These are phyloP conservation scores for Pyracantha coccinea DNA, from an alignment of 331 rosid genomes.

Conservation along the genomic window DNA sequence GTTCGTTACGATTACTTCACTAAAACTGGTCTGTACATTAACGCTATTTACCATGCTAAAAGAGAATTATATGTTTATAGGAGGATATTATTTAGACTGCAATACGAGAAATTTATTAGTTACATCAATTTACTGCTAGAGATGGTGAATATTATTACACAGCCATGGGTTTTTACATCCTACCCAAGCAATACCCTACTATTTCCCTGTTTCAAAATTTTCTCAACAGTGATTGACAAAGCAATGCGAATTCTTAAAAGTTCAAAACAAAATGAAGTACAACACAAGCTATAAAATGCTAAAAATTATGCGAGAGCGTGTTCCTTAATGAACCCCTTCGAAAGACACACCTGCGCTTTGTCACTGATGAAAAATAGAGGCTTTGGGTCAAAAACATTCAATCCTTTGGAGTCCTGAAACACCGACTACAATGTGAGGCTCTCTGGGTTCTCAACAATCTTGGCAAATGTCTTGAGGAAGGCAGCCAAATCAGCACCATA, in stretches of 20 bases:
- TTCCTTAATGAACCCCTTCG: constrained; percentile 1
- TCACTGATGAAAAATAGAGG: constrained; percentile 13
- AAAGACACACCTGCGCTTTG: background rate
- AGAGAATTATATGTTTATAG: background rate
- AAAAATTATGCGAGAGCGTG: constrained; percentile 6
- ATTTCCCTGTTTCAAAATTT: constrained; percentile 24
- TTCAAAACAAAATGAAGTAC: constrained; percentile 8
- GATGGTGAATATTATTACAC: background rate
- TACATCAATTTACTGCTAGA: background rate
- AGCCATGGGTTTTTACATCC: background rate
- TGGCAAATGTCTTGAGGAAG: constrained; percentile 76
- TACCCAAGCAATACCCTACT: constrained; percentile 1
- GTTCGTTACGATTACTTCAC: background rate
- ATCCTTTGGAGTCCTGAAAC: constrained; percentile 14
- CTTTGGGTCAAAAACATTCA: background rate
- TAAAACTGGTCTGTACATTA: background rate
- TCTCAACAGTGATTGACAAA: constrained; percentile 2
- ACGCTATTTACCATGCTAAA: background rate
- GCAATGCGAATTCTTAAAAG: constrained; percentile 8
- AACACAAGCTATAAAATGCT: constrained; percentile 11
- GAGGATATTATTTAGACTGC: background rate
- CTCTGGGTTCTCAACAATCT: constrained; percentile 76
- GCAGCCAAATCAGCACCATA: constrained; percentile 96
- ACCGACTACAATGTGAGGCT: constrained; percentile 67
- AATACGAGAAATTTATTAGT: background rate